Evolutionary conservation across 1,139 yeast species (phyloP).

Genomic region (Debaryomycetaceae sp.): DNA sequence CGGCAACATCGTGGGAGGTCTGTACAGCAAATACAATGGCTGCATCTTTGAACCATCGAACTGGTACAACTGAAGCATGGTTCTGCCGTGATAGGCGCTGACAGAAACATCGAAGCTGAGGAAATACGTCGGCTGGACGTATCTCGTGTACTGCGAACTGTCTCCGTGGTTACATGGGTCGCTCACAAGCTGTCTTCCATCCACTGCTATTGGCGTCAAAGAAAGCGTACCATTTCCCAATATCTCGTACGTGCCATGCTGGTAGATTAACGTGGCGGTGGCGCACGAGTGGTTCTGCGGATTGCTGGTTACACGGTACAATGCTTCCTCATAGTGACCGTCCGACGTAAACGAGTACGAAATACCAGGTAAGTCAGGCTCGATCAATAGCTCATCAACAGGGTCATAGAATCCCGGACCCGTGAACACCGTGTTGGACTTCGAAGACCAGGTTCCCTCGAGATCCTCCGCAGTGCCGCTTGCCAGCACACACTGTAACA

Average conservation of each 20-base stretch:
- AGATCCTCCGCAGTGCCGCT: slow-evolving; percentile 37
- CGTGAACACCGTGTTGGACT: slow-evolving; percentile 90
- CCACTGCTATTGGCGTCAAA: slow-evolving; percentile 74
- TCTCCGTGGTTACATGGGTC: slow-evolving; percentile 69
- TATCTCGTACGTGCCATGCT: slow-evolving; percentile 79
- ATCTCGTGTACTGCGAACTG: slow-evolving; percentile 63
- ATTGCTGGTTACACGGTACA: slow-evolving; percentile 72
- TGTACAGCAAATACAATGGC: slow-evolving; percentile 86
- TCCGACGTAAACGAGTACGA: slow-evolving; percentile 90
- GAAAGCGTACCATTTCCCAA: slow-evolving; percentile 63
- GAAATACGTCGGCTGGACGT: slow-evolving; percentile 63
- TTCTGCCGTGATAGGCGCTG: slow-evolving; percentile 81
- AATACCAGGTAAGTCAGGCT: slow-evolving; percentile 93
- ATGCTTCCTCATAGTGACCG: slow-evolving; percentile 87
- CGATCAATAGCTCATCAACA: slow-evolving; percentile 86
- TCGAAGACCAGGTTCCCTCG: slow-evolving; percentile 94
- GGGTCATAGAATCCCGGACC: slow-evolving; percentile 98
- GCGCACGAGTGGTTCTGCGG: slow-evolving; percentile 79
- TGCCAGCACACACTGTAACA: slow-evolving; percentile 9
- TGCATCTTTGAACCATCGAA: slow-evolving; percentile 82
- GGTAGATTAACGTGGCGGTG: slow-evolving; percentile 74
- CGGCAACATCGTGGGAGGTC: slow-evolving; percentile 95
- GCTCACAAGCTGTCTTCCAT: slow-evolving; percentile 87
- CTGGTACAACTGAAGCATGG: slow-evolving; percentile 68
- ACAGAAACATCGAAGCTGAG: slow-evolving; percentile 56